Conservation (phyloP, 2,329 filamentous ascomycete genomes). For the Aspergillus arachidicola region DNA sequence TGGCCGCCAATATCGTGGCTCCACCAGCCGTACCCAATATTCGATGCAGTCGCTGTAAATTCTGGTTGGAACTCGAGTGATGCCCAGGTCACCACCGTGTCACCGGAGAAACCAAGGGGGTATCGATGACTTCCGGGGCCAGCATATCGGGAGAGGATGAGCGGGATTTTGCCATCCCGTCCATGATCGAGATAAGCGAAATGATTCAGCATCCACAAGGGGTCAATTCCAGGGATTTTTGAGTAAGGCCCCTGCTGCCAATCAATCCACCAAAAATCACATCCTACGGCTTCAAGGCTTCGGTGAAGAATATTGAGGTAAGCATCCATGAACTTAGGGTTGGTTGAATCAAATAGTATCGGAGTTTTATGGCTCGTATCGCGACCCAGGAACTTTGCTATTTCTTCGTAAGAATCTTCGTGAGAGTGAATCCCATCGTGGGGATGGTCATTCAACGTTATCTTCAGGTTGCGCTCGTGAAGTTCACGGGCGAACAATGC, state of each 20-base stretch:
- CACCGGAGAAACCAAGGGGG: constrained; percentile 66
- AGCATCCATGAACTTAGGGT: constrained; percentile 58
- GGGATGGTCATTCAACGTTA: constrained; percentile 65
- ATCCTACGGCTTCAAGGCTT: constrained; percentile 57
- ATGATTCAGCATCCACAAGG: constrained; percentile 67
- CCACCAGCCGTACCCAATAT: constrained; percentile 71
- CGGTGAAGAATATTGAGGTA: constrained; percentile 62
- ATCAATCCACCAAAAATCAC: constrained; percentile 70
- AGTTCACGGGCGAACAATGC: constrained; percentile 54
- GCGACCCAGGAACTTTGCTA: constrained; percentile 56
- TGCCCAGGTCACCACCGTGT: constrained; percentile 62
- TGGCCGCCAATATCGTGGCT: constrained; percentile 70
- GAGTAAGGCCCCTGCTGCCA: constrained; percentile 66
- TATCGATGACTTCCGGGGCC: constrained; percentile 67
- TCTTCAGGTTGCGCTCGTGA: constrained; percentile 55
- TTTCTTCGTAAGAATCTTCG: constrained; percentile 59
- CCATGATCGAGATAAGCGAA: constrained; percentile 62
- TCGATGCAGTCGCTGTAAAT: constrained; percentile 67
- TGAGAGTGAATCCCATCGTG: constrained; percentile 59
- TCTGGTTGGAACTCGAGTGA: constrained; percentile 66
- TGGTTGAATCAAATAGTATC: constrained; percentile 60
- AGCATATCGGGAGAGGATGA: constrained; percentile 65
- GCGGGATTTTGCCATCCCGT: constrained; percentile 44
- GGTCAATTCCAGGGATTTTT: constrained; percentile 60
- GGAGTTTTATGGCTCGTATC: constrained; percentile 55